Evolutionary conservation across 2,329 filamentous ascomycete genomes (phyloP).

Genomic region (Stromatinia cepivora): DNA sequence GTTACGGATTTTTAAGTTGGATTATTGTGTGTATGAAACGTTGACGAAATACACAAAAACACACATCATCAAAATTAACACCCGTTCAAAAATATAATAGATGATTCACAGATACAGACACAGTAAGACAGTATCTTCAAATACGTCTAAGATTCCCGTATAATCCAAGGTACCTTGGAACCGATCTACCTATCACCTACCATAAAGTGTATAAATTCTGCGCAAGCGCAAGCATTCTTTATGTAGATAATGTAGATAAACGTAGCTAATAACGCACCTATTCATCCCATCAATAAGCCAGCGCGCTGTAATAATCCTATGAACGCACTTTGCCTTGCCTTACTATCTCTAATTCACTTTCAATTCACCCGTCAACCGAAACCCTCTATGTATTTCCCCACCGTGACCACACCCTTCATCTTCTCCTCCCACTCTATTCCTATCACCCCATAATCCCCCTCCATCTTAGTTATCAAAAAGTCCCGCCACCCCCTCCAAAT

Average conservation of each 20-base stretch:
- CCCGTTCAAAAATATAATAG: too few species aligned
- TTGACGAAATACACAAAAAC: too few species aligned
- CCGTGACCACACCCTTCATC: neutral
- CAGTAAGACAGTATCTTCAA: too few species aligned
- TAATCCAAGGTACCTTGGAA: too few species aligned
- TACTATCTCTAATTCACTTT: neutral
- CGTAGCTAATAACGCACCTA: neutral
- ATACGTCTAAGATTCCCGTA: too few species aligned
- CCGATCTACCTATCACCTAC: too few species aligned
- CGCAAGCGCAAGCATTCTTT: neutral
- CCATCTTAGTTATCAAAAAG: conserved; percentile 34
- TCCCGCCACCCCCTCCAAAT: conserved; percentile 38
- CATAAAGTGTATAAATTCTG: too few species aligned
- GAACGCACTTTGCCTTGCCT: neutral
- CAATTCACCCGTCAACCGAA: neutral
- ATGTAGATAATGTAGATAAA: neutral
- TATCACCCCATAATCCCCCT: neutral
- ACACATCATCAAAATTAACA: too few species aligned
- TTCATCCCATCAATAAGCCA: neutral
- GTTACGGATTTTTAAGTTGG: too few species aligned
- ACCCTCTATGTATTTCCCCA: too few species aligned
- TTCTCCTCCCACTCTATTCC: neutral
- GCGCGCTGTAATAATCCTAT: neutral
- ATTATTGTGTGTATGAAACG: too few species aligned
- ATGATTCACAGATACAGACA: too few species aligned